A percentile compares a stretch with the other conserved stretches of the same genome.
Evolutionary conservation across 75 land plant species (phyloP).

Genomic region (Ceratopteris richardii): DNA sequence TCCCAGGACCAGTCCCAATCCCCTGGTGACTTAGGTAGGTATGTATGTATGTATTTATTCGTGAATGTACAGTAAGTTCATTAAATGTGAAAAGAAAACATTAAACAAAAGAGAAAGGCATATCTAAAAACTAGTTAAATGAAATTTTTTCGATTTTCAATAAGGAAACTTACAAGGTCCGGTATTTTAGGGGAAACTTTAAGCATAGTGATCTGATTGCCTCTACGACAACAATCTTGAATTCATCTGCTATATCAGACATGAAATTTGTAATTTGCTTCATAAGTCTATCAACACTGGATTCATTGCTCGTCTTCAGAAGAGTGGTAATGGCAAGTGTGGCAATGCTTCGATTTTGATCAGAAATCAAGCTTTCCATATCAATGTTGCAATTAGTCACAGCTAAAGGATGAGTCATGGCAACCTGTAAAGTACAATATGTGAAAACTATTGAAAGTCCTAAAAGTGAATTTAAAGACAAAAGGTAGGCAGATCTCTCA

Average conservation of each 20-base stretch:
- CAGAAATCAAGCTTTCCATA: constrained; percentile 96
- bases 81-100: too few species aligned
- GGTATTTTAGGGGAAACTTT: constrained; percentile 88
- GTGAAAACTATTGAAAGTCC: background rate
- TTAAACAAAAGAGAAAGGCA: too few species aligned
- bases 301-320: constrained; percentile 94
- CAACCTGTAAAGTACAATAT: constrained; percentile 51
- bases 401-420: constrained; percentile 95
- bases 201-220: constrained; percentile 91
- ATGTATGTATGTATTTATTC: too few species aligned
- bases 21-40: too few species aligned
- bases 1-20: too few species aligned
- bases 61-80: too few species aligned
- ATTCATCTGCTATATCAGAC: constrained; percentile 99
- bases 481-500: constrained; percentile 7
- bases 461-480: background rate
- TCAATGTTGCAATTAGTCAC: constrained; percentile 97
- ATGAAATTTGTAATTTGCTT: constrained; percentile 97
- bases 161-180: constrained; percentile 76
- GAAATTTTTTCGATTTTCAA: too few species aligned
- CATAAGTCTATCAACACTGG: constrained; percentile 96
- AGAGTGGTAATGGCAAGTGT: constrained; percentile 96
- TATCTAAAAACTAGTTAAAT: too few species aligned
- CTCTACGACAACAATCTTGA: constrained; percentile 98
- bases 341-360: constrained; percentile 95